Evolutionary conservation across 352 stramenopile species (phyloP).

Genomic region (Globisporangium uncinulatum): DNA sequence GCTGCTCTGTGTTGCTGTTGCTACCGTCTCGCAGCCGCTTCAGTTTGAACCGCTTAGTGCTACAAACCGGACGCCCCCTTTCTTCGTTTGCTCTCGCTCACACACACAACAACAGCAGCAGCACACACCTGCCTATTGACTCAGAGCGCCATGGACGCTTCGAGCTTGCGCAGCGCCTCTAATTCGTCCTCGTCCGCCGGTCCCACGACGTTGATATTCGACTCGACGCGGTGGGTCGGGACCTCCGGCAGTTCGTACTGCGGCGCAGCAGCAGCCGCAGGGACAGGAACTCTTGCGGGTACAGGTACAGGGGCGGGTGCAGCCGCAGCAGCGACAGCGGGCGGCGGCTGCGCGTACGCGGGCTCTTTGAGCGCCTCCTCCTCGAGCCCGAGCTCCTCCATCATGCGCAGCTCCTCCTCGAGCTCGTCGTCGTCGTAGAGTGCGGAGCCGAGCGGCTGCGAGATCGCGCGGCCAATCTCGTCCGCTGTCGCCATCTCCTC

Average conservation of each 20-base stretch:
- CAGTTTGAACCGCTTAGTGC: no score
- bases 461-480: conserved; percentile 93
- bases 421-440: conserved; percentile 94
- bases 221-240: conserved; percentile 65
- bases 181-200: conserved; percentile 78
- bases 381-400: conserved; percentile 92
- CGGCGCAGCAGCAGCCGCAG: conserved; percentile 18
- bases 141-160: conserved; percentile 84
- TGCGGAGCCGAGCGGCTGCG: conserved; percentile 90
- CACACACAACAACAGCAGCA: not conserved
- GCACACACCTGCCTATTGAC: not conserved
- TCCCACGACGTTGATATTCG: conserved; percentile 72
- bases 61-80: no score
- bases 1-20: not conserved
- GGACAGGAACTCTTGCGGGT: conserved; percentile 11
- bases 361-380: conserved; percentile 65
- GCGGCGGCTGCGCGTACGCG: conserved; percentile 16
- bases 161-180: conserved; percentile 76
- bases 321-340: conserved; percentile 15
- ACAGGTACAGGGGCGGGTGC: conserved; percentile 11
- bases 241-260: conserved; percentile 76
- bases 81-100: no score
- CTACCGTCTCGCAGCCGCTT: no score
- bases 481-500: conserved; percentile 95
- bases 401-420: conserved; percentile 90